Evolutionary conservation across 495 filamentous ascomycete species (phyloP), one percentile per base, ranked within the genome.

Genomic region (Massariosphaeria phaeospora): DNA sequence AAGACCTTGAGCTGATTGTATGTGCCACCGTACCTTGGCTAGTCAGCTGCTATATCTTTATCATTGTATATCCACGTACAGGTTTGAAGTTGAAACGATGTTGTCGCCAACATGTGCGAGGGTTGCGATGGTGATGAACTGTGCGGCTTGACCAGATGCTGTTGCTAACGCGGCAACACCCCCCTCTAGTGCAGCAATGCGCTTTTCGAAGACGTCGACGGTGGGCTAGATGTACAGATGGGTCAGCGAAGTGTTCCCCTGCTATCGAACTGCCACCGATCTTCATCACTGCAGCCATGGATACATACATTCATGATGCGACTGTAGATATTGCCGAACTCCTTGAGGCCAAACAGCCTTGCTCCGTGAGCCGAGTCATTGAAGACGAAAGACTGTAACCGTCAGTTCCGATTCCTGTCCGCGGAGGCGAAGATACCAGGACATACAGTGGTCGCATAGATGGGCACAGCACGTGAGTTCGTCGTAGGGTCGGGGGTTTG

Each of bases 1-100:
- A 90, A 75, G 27, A 97, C 90, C 73, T 98, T 98, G 73, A 98
- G 83, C 69, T 97, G 94, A 70, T 97, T 98, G 75, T 97, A 98
- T 6, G 93, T 97, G 63, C 93, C 93, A 33, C 93, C 93, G 69
- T 98, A 63, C n/a, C 60, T 63, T n/a, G 18, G 0, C 5, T 31
- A 2, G 18, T n/a, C 15, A 30, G 13, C 33, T 21, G 10, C 24
- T 5, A 10, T 11, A 40, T 11, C 17, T 10, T 40, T 17, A 18
- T 8, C 7, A 40, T 17, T 10, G 9, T 7, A 17, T 11, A 13
- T 3, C 2, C 6, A 23, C 23, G 38, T 55, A 98, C 34, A 98
- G 73, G 68, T 95, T 96, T 46, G 82, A 85, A 3, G 93, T 96
- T 1, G 88, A 85, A 20, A 98, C 80, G 55, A 98, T 96, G 73